Conservation (phyloP, 139 green algal genomes). For the Penium margaritaceum region DNA sequence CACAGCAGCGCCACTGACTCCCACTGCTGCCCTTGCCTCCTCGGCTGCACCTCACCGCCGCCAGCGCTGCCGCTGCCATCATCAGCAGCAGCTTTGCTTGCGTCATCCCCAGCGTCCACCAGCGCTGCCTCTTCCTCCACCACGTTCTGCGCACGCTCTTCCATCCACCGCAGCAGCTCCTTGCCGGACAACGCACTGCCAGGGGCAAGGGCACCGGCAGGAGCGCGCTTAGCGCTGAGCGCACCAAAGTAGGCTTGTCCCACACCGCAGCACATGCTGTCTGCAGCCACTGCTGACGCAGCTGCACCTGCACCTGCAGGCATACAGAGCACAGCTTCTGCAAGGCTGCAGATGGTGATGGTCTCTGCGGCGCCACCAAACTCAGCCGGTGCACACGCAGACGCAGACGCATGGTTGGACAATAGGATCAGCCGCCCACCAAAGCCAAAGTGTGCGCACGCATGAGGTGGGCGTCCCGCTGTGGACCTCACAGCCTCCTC, state of each 20-base stretch:
- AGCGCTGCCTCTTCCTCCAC: conserved; percentile 16
- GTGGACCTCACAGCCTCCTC: conserved; percentile 27
- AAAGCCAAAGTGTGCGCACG: conserved; percentile 29
- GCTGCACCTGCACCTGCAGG: too few species aligned
- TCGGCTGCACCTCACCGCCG: not conserved
- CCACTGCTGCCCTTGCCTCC: not conserved
- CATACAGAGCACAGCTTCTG: too few species aligned
- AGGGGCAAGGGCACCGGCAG: conserved; percentile 3
- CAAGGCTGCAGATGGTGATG: too few species aligned
- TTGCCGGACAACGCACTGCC: conserved; percentile 17
- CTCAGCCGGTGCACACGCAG: too few species aligned
- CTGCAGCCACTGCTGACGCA: too few species aligned
- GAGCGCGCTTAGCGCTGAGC: conserved; percentile 19
- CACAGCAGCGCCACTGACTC: conserved; percentile 29
- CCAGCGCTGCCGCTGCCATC: not conserved
- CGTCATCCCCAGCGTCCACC: not conserved
- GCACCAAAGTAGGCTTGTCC: conserved; percentile 22
- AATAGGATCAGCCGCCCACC: too few species aligned
- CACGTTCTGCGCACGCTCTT: conserved; percentile 19
- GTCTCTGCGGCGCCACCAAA: too few species aligned
- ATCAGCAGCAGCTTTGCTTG: too few species aligned
- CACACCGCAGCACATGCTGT: not conserved
- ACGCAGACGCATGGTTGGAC: too few species aligned
- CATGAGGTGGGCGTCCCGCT: conserved; percentile 22
- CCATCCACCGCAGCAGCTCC: conserved; percentile 42